Percentiles rank a stretch among this genome's conserved stretches.
Evolutionary conservation across 768 basidiomycete genomes (phyloP).

Genomic region (Podaxis sp.): DNA sequence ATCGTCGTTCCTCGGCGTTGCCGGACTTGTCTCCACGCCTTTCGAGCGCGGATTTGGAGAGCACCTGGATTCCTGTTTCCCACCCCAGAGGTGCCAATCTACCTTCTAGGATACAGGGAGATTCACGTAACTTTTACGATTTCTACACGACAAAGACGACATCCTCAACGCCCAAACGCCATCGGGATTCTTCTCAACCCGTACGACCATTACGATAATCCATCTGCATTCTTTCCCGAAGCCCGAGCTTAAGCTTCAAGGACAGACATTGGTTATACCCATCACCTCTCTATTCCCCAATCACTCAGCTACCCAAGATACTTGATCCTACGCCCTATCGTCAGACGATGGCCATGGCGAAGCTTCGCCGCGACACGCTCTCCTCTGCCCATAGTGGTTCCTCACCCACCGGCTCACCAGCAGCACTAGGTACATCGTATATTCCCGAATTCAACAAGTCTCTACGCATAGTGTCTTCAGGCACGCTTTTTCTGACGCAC

Average conservation of each 20-base stretch:
- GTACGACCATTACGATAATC: neutral
- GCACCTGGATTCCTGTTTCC: neutral
- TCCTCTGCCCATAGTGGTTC: neutral
- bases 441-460: slow-evolving; percentile 34
- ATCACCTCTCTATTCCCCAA: neutral
- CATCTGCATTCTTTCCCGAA: neutral
- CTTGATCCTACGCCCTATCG: neutral
- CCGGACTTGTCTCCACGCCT: neutral
- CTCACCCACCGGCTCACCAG: neutral
- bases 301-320: slow-evolving; percentile 6
- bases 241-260: neutral
- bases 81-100: neutral
- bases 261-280: neutral
- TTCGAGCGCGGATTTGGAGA: neutral
- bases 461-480: slow-evolving; percentile 77
- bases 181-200: neutral
- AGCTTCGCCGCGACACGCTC: slow-evolving; percentile 43
- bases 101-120: neutral
- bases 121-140: neutral
- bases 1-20: neutral
- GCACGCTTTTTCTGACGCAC: slow-evolving; percentile 79
- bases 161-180: neutral
- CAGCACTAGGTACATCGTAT: neutral
- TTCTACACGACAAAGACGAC: neutral
- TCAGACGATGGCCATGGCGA: slow-evolving; percentile 37